Evolutionary conservation across 1,284 basidiomycete species (phyloP).

Genomic region (Boletus sp.): DNA sequence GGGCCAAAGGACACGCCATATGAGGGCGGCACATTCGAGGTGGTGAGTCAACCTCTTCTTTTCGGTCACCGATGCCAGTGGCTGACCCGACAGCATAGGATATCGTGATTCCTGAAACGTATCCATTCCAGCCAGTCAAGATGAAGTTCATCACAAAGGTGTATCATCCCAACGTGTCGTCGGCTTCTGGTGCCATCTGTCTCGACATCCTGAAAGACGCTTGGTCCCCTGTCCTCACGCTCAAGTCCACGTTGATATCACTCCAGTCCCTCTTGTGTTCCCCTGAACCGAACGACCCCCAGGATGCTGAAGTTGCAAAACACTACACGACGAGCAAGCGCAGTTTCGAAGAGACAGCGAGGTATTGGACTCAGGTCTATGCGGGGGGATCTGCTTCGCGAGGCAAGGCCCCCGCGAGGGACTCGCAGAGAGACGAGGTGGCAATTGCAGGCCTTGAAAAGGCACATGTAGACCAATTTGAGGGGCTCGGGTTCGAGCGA

Average conservation of each 20-base stretch:
- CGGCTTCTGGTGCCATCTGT: slow-evolving; percentile 89
- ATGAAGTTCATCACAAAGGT: slow-evolving; percentile 98
- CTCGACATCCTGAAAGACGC: slow-evolving; percentile 87
- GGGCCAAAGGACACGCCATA: slow-evolving; percentile 94
- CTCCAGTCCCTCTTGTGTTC: slow-evolving; percentile 94
- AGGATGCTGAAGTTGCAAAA: slow-evolving; percentile 97
- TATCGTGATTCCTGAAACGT: slow-evolving; percentile 91
- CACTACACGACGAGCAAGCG: slow-evolving; percentile 87
- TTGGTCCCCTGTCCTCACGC: slow-evolving; percentile 90
- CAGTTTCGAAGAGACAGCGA: slow-evolving; percentile 90
- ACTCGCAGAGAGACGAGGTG: slow-evolving; percentile 50
- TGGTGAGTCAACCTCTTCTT: slow-evolving; percentile 55
- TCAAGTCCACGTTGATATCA: slow-evolving; percentile 96
- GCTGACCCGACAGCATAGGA: slow-evolving; percentile 51
- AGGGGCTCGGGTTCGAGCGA: slow-evolving; percentile 68
- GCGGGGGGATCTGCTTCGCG: slow-evolving; percentile 65
- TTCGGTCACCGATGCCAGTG: slow-evolving; percentile 6
- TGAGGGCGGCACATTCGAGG: slow-evolving; percentile 89
- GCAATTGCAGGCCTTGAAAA: slow-evolving; percentile 72
- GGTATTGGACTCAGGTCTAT: slow-evolving; percentile 91
- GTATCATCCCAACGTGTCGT: slow-evolving; percentile 97
- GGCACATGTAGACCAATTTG: slow-evolving; percentile 73
- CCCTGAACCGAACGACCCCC: slow-evolving; percentile 95
- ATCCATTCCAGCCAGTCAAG: slow-evolving; percentile 97
- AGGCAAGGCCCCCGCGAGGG: slow-evolving; percentile 34